phyloP scores from a whole-genome alignment of 306 rosid species.

The Cyclanthera cordifolia region DNA sequence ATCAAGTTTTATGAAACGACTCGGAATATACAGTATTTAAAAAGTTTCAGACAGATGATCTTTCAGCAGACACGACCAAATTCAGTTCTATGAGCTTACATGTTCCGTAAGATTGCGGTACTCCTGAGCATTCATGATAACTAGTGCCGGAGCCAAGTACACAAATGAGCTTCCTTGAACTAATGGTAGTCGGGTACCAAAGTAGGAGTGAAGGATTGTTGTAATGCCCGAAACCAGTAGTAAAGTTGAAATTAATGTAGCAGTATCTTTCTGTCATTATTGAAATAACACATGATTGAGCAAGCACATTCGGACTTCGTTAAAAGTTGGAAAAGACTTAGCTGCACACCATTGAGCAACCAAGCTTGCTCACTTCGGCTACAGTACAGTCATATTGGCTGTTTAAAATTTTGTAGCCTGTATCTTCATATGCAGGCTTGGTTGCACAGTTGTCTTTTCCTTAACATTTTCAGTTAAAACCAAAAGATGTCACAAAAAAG shows the following conservation, averaged over 20 bases:
- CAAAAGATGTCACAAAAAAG: slow-evolving; percentile 14
- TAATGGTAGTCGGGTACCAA: slow-evolving; percentile 84
- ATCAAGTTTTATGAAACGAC: not conserved
- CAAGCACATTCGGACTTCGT: not conserved
- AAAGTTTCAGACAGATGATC: not conserved
- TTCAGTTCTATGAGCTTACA: slow-evolving; percentile 35
- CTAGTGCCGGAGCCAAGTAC: slow-evolving; percentile 78
- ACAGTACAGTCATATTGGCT: not conserved
- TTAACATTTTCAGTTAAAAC: slow-evolving; percentile 10
- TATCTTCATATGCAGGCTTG: not conserved
- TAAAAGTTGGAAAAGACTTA: not conserved
- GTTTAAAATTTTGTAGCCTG: not conserved
- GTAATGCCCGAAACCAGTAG: slow-evolving; percentile 78
- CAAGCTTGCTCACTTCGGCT: not conserved
- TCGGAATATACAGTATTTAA: not conserved
- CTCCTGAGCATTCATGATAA: slow-evolving; percentile 69
- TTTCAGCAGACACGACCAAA: not conserved
- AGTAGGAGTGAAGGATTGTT: slow-evolving; percentile 66
- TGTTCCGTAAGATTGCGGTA: slow-evolving; percentile 69
- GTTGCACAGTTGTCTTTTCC: not conserved
- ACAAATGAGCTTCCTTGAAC: slow-evolving; percentile 98
- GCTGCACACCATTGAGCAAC: slow-evolving; percentile 1
- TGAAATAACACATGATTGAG: slow-evolving; percentile 10
- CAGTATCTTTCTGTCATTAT: slow-evolving; percentile 63
- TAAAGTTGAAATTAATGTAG: slow-evolving; percentile 79